Percentiles rank a stretch among this genome's conserved stretches.
Evolutionary conservation across 2,329 filamentous ascomycete species (phyloP).

Genomic region (Alternaria tenuissima): DNA sequence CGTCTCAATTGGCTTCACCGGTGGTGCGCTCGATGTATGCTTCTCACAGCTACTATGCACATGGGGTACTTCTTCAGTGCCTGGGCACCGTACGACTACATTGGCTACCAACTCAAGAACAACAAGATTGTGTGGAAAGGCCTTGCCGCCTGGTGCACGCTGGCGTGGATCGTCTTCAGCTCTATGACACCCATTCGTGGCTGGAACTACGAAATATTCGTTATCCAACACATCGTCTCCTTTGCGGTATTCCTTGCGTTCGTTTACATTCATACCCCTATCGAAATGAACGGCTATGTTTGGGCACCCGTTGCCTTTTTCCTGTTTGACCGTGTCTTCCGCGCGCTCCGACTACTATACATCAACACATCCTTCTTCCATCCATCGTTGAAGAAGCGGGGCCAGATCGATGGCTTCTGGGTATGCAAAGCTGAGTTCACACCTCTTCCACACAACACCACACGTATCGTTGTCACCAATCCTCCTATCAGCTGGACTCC

Average conservation of each 20-base stretch:
- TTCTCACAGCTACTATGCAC: slow-evolving; percentile 73
- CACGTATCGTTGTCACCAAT: slow-evolving; percentile 64
- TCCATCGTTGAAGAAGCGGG: slow-evolving; percentile 41
- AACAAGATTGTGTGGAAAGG: slow-evolving; percentile 74
- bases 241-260: slow-evolving; percentile 70
- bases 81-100: slow-evolving; percentile 66
- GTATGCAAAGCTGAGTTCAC: slow-evolving; percentile 52
- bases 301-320: slow-evolving; percentile 72
- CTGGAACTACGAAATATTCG: slow-evolving; percentile 74
- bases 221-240: slow-evolving; percentile 71
- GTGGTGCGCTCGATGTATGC: slow-evolving; percentile 74
- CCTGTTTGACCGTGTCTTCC: slow-evolving; percentile 68
- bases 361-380: slow-evolving; percentile 53
- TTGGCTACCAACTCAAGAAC: slow-evolving; percentile 65
- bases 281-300: slow-evolving; percentile 66
- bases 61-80: slow-evolving; percentile 70
- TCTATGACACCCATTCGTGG: slow-evolving; percentile 70
- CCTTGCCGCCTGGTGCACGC: slow-evolving; percentile 70
- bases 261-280: slow-evolving; percentile 69
- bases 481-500: slow-evolving; percentile 66
- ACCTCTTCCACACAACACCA: slow-evolving; percentile 63
- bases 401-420: slow-evolving; percentile 42
- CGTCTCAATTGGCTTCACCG: slow-evolving; percentile 77
- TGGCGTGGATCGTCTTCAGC: slow-evolving; percentile 71
- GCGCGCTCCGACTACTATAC: slow-evolving; percentile 50